phyloP scores from a whole-genome alignment of 2,329 filamentous ascomycete species.

The Aspergillus oerlinghausenensis region DNA sequence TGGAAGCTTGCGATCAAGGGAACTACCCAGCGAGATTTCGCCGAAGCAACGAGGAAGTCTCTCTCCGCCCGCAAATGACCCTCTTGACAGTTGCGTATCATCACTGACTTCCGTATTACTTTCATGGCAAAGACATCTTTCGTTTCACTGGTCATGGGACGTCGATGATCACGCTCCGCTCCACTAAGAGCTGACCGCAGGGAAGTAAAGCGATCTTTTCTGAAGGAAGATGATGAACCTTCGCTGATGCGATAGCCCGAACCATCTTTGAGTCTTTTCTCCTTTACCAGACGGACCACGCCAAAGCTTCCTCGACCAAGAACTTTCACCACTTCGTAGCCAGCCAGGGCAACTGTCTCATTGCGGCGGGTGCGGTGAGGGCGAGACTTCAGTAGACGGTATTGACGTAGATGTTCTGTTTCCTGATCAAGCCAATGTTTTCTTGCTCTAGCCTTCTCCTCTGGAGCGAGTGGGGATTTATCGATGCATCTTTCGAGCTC shows the following conservation, averaged over 20 bases:
- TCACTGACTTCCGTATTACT: slow-evolving; percentile 87
- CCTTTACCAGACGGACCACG: slow-evolving; percentile 78
- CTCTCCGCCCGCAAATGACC: slow-evolving; percentile 86
- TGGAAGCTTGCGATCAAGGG: slow-evolving; percentile 86
- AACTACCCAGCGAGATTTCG: slow-evolving; percentile 86
- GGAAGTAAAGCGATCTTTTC: slow-evolving; percentile 13
- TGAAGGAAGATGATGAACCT: slow-evolving; percentile 2
- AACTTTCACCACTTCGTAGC: slow-evolving; percentile 77
- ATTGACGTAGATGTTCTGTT: slow-evolving; percentile 68
- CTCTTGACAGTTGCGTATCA: slow-evolving; percentile 87
- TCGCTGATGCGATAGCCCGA: not conserved
- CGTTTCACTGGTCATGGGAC: slow-evolving; percentile 26
- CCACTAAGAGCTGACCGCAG: slow-evolving; percentile 20
- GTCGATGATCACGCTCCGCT: slow-evolving; percentile 23
- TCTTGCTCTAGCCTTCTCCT: slow-evolving; percentile 52
- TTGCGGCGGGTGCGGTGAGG: slow-evolving; percentile 43
- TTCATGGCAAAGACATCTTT: slow-evolving; percentile 89
- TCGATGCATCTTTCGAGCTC: slow-evolving; percentile 63
- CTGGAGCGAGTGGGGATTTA: slow-evolving; percentile 50
- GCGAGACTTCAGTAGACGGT: slow-evolving; percentile 63
- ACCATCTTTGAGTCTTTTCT: slow-evolving; percentile 42
- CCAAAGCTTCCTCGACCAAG: slow-evolving; percentile 94
- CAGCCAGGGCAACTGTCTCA: slow-evolving; percentile 51
- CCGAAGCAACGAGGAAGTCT: slow-evolving; percentile 84
- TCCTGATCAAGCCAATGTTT: slow-evolving; percentile 63